Evolutionary conservation across 1,284 basidiomycete genomes (phyloP).

Genomic region (Irpex sp.): DNA sequence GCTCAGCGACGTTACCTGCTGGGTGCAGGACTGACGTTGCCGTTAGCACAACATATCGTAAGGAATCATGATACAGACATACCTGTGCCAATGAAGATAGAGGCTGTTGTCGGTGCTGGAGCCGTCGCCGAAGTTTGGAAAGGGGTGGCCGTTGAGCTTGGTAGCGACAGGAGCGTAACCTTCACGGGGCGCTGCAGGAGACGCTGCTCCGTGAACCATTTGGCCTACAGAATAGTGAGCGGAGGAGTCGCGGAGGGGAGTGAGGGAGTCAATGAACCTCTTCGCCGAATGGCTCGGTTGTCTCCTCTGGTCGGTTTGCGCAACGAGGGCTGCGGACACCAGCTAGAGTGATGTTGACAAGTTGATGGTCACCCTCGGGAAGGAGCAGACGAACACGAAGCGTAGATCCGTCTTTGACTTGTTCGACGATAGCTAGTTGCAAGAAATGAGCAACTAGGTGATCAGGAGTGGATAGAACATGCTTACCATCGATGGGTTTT

Average conservation of each 20-base stretch:
- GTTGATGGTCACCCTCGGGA: constrained; percentile 85
- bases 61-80: constrained; percentile 18
- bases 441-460: constrained; percentile 4
- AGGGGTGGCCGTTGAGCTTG: constrained; percentile 76
- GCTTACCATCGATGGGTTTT: constrained; percentile 76
- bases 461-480: background rate
- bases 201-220: constrained; percentile 92
- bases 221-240: constrained; percentile 57
- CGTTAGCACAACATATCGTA: background rate
- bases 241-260: constrained; percentile 8
- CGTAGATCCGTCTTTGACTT: constrained; percentile 91
- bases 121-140: constrained; percentile 69
- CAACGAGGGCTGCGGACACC: constrained; percentile 82
- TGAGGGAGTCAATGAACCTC: constrained; percentile 51
- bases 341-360: constrained; percentile 81
- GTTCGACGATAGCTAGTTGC: constrained; percentile 82
- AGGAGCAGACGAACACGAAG: constrained; percentile 87
- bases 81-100: constrained; percentile 89
- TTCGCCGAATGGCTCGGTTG: constrained; percentile 80
- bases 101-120: constrained; percentile 62
- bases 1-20: constrained; percentile 92
- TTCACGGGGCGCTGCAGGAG: constrained; percentile 88
- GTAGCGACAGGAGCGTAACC: constrained; percentile 86
- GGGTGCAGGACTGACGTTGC: constrained; percentile 60
- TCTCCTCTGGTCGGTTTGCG: constrained; percentile 70